Percentiles rank a stretch among this genome's conserved stretches.
phyloP scores from a whole-genome alignment of 1,284 basidiomycete genomes.

The Heterobasidion occidentale region DNA sequence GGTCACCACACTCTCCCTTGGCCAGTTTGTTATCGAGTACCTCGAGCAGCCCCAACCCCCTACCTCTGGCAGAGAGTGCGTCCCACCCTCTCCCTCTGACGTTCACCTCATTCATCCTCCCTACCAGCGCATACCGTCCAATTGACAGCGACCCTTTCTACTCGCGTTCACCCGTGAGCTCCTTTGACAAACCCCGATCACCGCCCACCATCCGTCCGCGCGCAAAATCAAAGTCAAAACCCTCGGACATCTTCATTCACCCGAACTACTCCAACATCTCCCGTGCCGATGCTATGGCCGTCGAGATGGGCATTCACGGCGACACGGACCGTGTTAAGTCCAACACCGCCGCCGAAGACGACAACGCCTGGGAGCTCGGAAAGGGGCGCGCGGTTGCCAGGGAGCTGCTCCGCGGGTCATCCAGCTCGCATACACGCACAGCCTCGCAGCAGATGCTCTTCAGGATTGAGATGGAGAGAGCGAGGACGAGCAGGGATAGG shows the following conservation, averaged over 20 bases:
- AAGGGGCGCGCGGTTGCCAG: conserved; percentile 25
- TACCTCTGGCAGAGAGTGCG: conserved; percentile 15
- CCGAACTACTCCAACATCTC: conserved; percentile 53
- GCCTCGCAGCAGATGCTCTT: conserved; percentile 9
- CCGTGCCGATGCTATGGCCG: conserved; percentile 50
- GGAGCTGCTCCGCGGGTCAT: conserved; percentile 15
- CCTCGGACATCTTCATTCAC: conserved; percentile 52
- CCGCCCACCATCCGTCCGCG: conserved; percentile 24
- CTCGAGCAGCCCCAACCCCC: conserved; percentile 16
- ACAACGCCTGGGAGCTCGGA: conserved; percentile 30
- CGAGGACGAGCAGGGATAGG: conserved; percentile 5
- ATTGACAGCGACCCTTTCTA: conserved; percentile 27
- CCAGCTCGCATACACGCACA: background rate
- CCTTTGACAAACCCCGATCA: conserved; percentile 1
- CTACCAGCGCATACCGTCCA: conserved; percentile 17
- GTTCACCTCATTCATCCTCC: background rate
- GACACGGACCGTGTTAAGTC: conserved; percentile 33
- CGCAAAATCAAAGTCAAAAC: conserved; percentile 47
- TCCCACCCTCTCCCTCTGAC: background rate
- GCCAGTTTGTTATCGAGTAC: conserved; percentile 50
- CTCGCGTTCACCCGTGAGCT: conserved; percentile 10
- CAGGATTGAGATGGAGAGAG: conserved; percentile 9
- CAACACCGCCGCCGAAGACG: conserved; percentile 21
- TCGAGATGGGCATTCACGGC: conserved; percentile 41
- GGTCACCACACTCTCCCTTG: conserved; percentile 45